These are phyloP conservation scores for Pseudopithomyces chartarum DNA, from an alignment of 2,329 filamentous ascomycete species.

Conservation along the genomic window DNA sequence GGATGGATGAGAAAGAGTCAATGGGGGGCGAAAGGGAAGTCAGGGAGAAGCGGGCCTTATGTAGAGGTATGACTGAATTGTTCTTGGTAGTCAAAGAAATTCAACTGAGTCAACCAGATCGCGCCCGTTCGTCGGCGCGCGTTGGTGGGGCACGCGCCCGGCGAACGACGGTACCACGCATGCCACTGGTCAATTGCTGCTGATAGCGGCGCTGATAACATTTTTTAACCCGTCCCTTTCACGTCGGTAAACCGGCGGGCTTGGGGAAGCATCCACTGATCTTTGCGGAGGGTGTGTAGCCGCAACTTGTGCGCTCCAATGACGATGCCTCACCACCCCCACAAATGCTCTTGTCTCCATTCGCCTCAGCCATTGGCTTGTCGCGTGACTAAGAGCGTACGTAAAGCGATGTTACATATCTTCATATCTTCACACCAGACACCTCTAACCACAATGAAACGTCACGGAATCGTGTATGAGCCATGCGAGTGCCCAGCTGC, in stretches of 20 bases:
- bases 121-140: slow-evolving; percentile 9
- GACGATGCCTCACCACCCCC: not conserved
- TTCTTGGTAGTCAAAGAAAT: slow-evolving; percentile 16
- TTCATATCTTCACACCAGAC: not conserved
- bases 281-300: not conserved
- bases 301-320: not conserved
- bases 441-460: not conserved
- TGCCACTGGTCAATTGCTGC: not conserved
- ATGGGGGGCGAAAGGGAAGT: slow-evolving; percentile 6
- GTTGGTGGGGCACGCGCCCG: slow-evolving; percentile 1
- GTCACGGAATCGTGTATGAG: not conserved
- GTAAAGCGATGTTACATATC: slow-evolving; percentile 3
- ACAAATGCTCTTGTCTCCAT: not conserved
- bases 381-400: slow-evolving; percentile 3
- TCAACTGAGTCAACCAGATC: slow-evolving; percentile 17
- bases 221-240: not conserved
- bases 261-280: not conserved
- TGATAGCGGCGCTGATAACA: slow-evolving; percentile 3
- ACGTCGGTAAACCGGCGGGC: slow-evolving; percentile 3
- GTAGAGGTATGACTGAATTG: slow-evolving; percentile 18
- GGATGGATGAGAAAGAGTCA: slow-evolving; percentile 4
- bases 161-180: not conserved
- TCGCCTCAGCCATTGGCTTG: not conserved
- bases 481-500: not conserved
- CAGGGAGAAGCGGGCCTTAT: slow-evolving; percentile 14